phyloP scores from a whole-genome alignment of 805 yeast genomes.

The Yamadazyma nakazawae region DNA sequence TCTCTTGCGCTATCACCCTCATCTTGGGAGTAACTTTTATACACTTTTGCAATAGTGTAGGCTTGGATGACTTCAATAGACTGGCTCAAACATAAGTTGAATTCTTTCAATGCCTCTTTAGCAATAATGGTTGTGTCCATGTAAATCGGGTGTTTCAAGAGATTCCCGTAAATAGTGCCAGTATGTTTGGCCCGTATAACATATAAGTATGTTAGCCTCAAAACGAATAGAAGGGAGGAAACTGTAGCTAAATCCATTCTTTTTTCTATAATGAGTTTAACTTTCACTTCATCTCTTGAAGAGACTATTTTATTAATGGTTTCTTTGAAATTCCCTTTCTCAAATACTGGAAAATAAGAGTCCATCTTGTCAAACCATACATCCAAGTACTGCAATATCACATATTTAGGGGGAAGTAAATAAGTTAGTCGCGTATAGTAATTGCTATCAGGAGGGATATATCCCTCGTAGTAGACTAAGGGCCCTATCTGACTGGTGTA shows the following conservation, averaged over 20 bases:
- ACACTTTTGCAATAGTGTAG: slow-evolving; percentile 53
- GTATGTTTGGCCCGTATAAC: not conserved
- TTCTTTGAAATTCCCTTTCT: slow-evolving; percentile 46
- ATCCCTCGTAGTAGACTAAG: slow-evolving; percentile 4
- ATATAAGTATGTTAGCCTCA: slow-evolving; percentile 38
- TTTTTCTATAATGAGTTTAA: slow-evolving; percentile 6
- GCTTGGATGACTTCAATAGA: slow-evolving; percentile 55
- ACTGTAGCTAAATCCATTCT: slow-evolving; percentile 28
- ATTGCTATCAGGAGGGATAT: slow-evolving; percentile 6
- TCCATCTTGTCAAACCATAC: slow-evolving; percentile 58
- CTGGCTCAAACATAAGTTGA: slow-evolving; percentile 42
- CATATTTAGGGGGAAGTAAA: slow-evolving; percentile 14
- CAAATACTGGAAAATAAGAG: slow-evolving; percentile 58
- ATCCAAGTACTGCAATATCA: slow-evolving; percentile 51
- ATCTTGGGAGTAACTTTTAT: slow-evolving; percentile 56
- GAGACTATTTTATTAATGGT: slow-evolving; percentile 36
- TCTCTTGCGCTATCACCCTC: slow-evolving; percentile 41
- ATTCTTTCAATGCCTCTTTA: slow-evolving; percentile 42
- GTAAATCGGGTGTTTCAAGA: slow-evolving; percentile 20
- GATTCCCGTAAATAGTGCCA: not conserved
- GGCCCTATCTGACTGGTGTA: slow-evolving; percentile 5
- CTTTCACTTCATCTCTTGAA: not conserved
- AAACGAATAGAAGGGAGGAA: slow-evolving; percentile 31
- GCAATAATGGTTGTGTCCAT: slow-evolving; percentile 34
- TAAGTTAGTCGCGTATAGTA: slow-evolving; percentile 3